Base-by-base conservation (phyloP, 1,139 yeast species). In the Lodderomyces theae region DNA sequence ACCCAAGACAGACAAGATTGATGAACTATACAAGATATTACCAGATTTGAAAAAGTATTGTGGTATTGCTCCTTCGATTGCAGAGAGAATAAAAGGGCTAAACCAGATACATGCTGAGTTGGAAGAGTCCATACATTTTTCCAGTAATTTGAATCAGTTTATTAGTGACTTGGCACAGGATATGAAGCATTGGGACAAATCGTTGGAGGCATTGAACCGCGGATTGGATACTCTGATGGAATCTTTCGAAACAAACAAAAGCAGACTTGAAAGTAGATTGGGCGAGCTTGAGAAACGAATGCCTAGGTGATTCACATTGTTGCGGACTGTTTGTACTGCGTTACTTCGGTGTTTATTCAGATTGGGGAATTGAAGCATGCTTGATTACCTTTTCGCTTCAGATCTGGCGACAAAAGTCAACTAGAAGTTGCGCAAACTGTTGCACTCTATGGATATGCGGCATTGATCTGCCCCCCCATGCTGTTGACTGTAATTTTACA, bases 21-120 rank as follows among this genome's bases (percentile, higher is more conserved):
- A 65, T 33, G 68, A 64, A 41, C 45, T 80, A 3, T 70, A 69
- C 44, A 51, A 47, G 2, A 60, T 54, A 11, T 54, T 78, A 19
- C 66, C 66, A 1, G 58, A 60, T 1, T 57, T 77, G n/a, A 68
- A 66, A 26, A 51, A 50, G 1, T 57, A 69, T 29, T 60, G 59
- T 13, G 47, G 53, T 6, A 48, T 58, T 2, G 56, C 78, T 1
- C 82, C 83, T 0, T 51, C 58, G 3, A 41, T 79, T 1, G 41
- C 74, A 2, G 51, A 58, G 11, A 56, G 86, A 31, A 57, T 80
- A 24, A 66, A 71, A 43, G 57, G 74, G 0, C 58, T 80, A 36
- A 66, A 70, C 43, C 56, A 53, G 0, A 60, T 78, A 2, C 84
- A 80, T 51, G 50, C 66, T 5, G 74, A 69, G 18, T 44, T 66